Base-by-base conservation (phyloP, 371 early-diverging fungal species). In the Mortierella sp. region DNA sequence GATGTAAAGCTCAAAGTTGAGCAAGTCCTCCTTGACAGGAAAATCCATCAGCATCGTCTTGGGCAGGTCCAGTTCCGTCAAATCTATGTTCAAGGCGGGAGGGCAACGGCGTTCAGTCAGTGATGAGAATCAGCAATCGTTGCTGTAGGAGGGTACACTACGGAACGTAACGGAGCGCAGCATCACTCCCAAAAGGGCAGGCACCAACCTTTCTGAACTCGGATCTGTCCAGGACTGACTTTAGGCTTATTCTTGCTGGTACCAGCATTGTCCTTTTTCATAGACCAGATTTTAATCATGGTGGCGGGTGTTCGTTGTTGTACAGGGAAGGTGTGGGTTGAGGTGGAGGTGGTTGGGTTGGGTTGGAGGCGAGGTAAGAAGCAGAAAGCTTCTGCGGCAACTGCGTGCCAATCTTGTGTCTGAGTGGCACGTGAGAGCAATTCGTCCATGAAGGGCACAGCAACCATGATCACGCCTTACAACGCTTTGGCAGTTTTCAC, bases 211-310 rank as follows among this genome's bases (percentile, higher is more conserved):
- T 96, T 98, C 81, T 96, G 97, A 27, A 96, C 87, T 55, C 97
- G 88, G 52, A 97, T 92, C 68, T 92, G 93, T 12, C 95, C 95
- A 3, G 97, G 94, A 50, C 93, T 89, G 19, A 91, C 91, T 81
- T 92, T 93, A 19, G 93, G 88, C 80, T 94, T 93, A 76, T 86
- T 91, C 69, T 91, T 89, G 62, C 90, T 91, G 38, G 84, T 89
- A 21, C 66, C 30, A 81, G 86, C 93, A 67, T 89, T 90, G 58
- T 91, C 88, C 64, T 92, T 91, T 80, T 95, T 95, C 83, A 94
- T 82, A 19, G 88, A 86, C 95, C 95, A 95, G 67, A 96, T 93
- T 72, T 93, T 93, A 62, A 91, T 84, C 95, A 95, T 94, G 55
- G 45, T 83, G 54, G 13, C 12, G 27, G 34, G 38, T 48, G 41